phyloP scores from a whole-genome alignment of 495 filamentous ascomycete genomes.

The Aspergillus incahuasiensis region DNA sequence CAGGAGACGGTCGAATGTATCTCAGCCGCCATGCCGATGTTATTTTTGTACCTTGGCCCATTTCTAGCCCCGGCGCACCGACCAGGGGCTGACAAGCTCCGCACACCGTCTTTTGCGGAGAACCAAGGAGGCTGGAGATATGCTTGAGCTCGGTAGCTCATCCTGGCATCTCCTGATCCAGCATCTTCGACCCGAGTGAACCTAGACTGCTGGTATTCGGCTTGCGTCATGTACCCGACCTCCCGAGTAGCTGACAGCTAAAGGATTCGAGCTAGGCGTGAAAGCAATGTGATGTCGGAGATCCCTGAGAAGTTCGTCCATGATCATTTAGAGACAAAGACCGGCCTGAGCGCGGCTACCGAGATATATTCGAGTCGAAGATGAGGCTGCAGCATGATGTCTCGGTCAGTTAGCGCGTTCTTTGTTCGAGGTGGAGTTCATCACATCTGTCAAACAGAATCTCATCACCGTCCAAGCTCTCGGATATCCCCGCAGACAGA shows the following conservation, averaged over 20 bases:
- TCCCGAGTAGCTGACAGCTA: not conserved
- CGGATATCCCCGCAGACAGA: conserved; percentile 16
- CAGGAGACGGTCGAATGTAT: too few species aligned
- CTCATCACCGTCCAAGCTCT: conserved; percentile 21
- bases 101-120: not conserved
- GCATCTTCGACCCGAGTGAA: not conserved
- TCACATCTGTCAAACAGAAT: conserved; percentile 11
- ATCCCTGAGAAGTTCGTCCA: not conserved
- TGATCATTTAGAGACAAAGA: not conserved
- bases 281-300: not conserved
- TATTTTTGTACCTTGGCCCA: too few species aligned
- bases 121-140: not conserved
- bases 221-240: not conserved
- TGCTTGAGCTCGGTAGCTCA: not conserved
- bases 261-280: conserved; percentile 1
- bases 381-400: not conserved
- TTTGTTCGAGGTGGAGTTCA: conserved; percentile 11
- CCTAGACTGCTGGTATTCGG: not conserved
- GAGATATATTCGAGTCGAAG: not conserved
- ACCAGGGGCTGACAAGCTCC: not conserved
- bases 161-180: not conserved
- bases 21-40: too few species aligned
- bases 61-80: not conserved
- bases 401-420: not conserved
- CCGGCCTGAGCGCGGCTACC: not conserved